These are phyloP conservation scores for Vaccinium macrocarpon DNA, from an alignment of 148 eudicot species.

Conservation along the genomic window DNA sequence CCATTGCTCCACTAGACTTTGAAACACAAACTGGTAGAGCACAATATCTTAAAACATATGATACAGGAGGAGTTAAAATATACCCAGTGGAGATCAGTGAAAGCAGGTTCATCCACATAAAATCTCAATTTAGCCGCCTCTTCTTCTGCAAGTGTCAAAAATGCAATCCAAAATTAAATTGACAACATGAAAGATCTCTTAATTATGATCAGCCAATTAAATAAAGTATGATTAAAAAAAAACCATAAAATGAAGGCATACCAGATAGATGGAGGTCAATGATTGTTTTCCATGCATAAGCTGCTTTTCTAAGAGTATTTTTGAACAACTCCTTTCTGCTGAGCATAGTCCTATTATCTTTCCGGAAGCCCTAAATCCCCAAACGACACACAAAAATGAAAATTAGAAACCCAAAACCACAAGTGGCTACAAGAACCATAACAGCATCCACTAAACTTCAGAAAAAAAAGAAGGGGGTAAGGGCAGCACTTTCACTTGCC, in stretches of 20 bases:
- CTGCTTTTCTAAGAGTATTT: slow-evolving; percentile 76
- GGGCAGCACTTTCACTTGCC: background rate
- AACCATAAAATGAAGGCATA: slow-evolving; percentile 22
- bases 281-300: slow-evolving; percentile 79
- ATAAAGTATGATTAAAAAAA: background rate
- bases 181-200: background rate
- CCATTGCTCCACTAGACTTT: background rate
- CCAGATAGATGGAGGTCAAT: slow-evolving; percentile 73
- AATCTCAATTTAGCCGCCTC: slow-evolving; percentile 62
- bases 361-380: slow-evolving; percentile 56
- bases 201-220: background rate
- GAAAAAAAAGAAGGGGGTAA: background rate
- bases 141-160: slow-evolving; percentile 52
- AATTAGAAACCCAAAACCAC: background rate
- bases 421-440: background rate
- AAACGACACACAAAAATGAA: background rate
- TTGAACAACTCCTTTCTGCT: slow-evolving; percentile 71
- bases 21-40: background rate
- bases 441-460: background rate
- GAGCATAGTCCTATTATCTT: slow-evolving; percentile 64
- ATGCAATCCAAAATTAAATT: background rate
- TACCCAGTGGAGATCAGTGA: slow-evolving; percentile 97
- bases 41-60: background rate
- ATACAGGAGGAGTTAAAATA: background rate
- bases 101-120: slow-evolving; percentile 81